Percentiles rank a stretch among this genome's conserved stretches.
phyloP scores from a whole-genome alignment of 805 yeast species.

The Maudiozyma saulgeensis region DNA sequence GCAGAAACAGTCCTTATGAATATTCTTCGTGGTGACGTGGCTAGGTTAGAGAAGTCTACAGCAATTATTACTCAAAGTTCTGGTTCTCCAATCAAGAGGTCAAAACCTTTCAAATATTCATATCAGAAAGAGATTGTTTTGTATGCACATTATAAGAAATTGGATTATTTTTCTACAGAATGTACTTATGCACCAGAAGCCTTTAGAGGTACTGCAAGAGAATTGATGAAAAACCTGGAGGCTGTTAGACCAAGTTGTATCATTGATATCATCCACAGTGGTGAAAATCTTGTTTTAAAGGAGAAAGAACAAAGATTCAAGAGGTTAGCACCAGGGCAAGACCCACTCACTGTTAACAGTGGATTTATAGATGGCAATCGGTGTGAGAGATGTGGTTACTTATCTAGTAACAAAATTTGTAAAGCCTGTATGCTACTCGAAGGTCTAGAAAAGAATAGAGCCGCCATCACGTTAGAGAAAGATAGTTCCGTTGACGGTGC shows the following conservation, averaged over 20 bases:
- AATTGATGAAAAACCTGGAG: constrained; percentile 81
- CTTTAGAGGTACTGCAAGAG: constrained; percentile 93
- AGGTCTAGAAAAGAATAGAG: constrained; percentile 70
- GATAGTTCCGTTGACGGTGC: constrained; percentile 47
- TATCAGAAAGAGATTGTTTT: constrained; percentile 96
- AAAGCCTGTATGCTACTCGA: constrained; percentile 86
- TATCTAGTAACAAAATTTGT: constrained; percentile 80
- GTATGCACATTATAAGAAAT: constrained; percentile 90
- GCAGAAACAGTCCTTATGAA: constrained; percentile 98
- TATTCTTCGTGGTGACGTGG: constrained; percentile 88
- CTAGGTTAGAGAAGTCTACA: constrained; percentile 81
- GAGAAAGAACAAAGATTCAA: constrained; percentile 36
- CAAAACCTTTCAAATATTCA: constrained; percentile 91
- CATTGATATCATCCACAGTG: constrained; percentile 87
- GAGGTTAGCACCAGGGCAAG: constrained; percentile 1
- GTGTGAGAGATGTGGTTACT: constrained; percentile 85
- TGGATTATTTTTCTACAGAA: constrained; percentile 94
- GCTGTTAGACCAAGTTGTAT: constrained; percentile 87
- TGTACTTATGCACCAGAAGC: constrained; percentile 99
- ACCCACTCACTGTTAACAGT: constrained; percentile 7
- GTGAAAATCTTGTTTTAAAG: constrained; percentile 70
- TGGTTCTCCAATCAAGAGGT: constrained; percentile 84
- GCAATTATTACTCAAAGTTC: constrained; percentile 71
- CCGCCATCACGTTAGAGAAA: constrained; percentile 50
- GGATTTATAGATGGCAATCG: constrained; percentile 52